phyloP scores from a whole-genome alignment of 768 basidiomycete genomes.

The Infundibulicybe gibba region DNA sequence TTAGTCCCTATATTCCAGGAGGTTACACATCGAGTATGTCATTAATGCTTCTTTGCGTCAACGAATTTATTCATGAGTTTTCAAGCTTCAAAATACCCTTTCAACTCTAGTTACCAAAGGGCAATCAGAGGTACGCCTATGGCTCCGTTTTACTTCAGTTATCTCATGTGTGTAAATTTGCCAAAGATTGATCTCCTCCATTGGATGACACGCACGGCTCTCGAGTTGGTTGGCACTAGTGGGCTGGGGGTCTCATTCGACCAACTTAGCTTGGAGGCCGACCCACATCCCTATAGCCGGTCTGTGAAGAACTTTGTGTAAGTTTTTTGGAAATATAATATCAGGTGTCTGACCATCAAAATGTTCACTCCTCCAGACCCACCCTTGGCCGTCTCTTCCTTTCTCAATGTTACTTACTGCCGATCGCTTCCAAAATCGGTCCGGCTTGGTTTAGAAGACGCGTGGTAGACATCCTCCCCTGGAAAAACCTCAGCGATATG shows the following conservation, averaged over 20 bases:
- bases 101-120: constrained; percentile 5
- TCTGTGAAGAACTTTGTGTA: constrained; percentile 24
- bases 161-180: neutral
- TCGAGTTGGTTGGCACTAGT: constrained; percentile 17
- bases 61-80: neutral
- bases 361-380: neutral
- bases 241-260: constrained; percentile 29
- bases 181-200: constrained; percentile 19
- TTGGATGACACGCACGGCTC: constrained; percentile 22
- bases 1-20: constrained; percentile 13
- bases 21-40: constrained; percentile 11
- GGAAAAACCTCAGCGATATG: constrained; percentile 18
- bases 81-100: constrained; percentile 8
- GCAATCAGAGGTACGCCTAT: constrained; percentile 7
- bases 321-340: constrained; percentile 2
- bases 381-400: constrained; percentile 7
- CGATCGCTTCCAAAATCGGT: constrained; percentile 24
- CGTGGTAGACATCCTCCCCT: constrained; percentile 24
- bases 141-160: no score
- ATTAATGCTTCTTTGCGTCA: neutral
- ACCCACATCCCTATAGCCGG: constrained; percentile 18
- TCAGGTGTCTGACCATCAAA: neutral
- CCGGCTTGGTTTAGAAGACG: constrained; percentile 26
- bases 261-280: constrained; percentile 16
- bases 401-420: constrained; percentile 20